phyloP scores from a whole-genome alignment of 176 grass and related monocot genomes.

The Otatea glauca region DNA sequence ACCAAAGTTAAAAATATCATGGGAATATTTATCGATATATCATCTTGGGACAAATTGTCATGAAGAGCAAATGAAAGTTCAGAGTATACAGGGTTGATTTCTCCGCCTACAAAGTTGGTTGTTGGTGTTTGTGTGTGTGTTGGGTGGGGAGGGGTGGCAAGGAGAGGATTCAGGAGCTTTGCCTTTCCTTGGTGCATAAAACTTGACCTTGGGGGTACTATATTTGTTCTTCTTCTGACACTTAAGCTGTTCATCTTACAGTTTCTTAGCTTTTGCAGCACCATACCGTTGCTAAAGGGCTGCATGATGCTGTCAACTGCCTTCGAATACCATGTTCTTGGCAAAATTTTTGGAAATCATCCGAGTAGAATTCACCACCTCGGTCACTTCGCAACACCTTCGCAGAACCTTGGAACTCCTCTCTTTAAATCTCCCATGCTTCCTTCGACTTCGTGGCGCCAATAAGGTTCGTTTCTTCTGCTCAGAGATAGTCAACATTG shows the following conservation, averaged over 20 bases:
- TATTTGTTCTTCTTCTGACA: constrained; percentile 31
- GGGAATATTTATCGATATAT: neutral
- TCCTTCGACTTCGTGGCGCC: too few species aligned
- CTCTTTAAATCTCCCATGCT: too few species aligned
- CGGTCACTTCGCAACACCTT: too few species aligned
- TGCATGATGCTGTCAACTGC: too few species aligned
- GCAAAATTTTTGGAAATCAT: too few species aligned
- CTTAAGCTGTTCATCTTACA: constrained; percentile 44
- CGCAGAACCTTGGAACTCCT: too few species aligned
- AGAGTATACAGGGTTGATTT: constrained; percentile 55
- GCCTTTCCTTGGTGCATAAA: constrained; percentile 33
- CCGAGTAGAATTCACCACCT: too few species aligned
- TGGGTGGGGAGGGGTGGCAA: neutral
- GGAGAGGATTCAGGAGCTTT: constrained; percentile 13
- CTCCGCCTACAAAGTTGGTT: constrained; percentile 57
- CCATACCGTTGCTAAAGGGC: constrained; percentile 54
- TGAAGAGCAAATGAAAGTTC: constrained; percentile 46
- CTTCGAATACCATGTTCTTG: too few species aligned
- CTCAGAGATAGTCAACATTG: constrained; percentile 50
- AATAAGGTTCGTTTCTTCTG: constrained; percentile 53
- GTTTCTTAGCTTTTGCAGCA: constrained; percentile 60
- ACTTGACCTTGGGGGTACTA: constrained; percentile 17
- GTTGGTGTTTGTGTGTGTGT: too few species aligned
- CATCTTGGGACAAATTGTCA: constrained; percentile 48
- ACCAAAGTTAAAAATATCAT: neutral